Conservation (phyloP, 495 filamentous ascomycete species). For the Chaetomidium leptoderma region DNA sequence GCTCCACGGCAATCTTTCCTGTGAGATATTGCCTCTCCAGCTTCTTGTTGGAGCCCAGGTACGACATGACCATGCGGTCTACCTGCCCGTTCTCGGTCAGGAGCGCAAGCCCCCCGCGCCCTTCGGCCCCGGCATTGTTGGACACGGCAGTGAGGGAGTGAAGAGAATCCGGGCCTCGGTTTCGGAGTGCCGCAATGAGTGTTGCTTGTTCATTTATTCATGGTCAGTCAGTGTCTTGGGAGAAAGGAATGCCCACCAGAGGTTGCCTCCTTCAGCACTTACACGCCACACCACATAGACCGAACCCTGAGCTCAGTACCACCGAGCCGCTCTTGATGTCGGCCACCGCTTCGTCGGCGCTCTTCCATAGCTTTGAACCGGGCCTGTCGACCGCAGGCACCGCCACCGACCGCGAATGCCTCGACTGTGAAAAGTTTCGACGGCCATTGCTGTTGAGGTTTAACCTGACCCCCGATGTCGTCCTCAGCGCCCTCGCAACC, state of each 20-base stretch:
- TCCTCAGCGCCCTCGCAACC: background rate
- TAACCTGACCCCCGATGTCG: background rate
- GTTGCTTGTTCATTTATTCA: slow-evolving; percentile 32
- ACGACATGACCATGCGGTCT: slow-evolving; percentile 56
- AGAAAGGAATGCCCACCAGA: too few species aligned
- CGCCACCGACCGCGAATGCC: slow-evolving; percentile 18
- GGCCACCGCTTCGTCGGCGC: slow-evolving; percentile 57
- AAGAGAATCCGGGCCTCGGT: slow-evolving; percentile 42
- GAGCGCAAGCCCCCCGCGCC: slow-evolving; percentile 52
- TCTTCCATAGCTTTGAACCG: slow-evolving; percentile 51
- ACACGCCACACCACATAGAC: slow-evolving; percentile 58
- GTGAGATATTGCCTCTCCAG: slow-evolving; percentile 61
- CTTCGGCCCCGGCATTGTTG: slow-evolving; percentile 59
- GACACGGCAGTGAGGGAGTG: slow-evolving; percentile 58
- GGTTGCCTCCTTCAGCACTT: too few species aligned
- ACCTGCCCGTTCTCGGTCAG: slow-evolving; percentile 54
- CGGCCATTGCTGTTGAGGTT: slow-evolving; percentile 1
- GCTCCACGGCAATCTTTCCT: slow-evolving; percentile 58
- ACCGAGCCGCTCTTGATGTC: slow-evolving; percentile 56
- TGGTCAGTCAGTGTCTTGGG: background rate
- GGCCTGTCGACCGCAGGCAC: slow-evolving; percentile 34
- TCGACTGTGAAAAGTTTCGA: slow-evolving; percentile 22
- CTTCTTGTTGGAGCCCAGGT: slow-evolving; percentile 58
- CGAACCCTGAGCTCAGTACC: slow-evolving; percentile 58
- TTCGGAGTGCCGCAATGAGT: slow-evolving; percentile 47